Evolutionary conservation across 2,329 filamentous ascomycete species (phyloP).

Genomic region (Xylariaceae sp.): DNA sequence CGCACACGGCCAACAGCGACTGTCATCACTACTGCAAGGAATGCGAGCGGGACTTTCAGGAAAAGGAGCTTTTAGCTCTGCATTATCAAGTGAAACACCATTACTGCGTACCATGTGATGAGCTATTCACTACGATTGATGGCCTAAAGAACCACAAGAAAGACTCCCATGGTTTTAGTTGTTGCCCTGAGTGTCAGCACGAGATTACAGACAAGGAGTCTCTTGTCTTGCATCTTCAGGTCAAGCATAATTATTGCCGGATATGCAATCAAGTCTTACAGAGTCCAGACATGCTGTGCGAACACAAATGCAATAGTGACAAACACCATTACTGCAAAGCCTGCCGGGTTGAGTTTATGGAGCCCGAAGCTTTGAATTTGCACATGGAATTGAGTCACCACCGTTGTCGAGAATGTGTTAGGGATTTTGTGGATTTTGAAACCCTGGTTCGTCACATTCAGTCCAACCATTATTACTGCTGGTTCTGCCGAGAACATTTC

Average conservation of each 20-base stretch:
- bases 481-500: background rate
- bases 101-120: too few species aligned
- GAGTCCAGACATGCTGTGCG: background rate
- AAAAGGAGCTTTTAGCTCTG: too few species aligned
- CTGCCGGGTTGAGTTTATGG: background rate
- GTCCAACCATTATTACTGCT: background rate
- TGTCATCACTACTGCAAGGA: slow-evolving; percentile 3
- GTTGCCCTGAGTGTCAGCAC: too few species aligned
- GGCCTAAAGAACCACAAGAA: too few species aligned
- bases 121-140: too few species aligned
- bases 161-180: too few species aligned
- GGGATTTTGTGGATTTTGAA: background rate
- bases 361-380: background rate
- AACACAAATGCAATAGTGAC: background rate
- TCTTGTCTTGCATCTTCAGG: background rate
- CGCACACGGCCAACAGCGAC: background rate
- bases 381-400: background rate
- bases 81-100: too few species aligned
- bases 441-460: background rate
- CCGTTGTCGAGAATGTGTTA: background rate
- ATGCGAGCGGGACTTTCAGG: slow-evolving; percentile 2
- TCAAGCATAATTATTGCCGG: slow-evolving; percentile 5
- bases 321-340: background rate
- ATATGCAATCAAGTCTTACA: slow-evolving; percentile 2
- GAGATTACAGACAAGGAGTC: background rate